Conservation (phyloP, 495 filamentous ascomycete species). For the Aspergillus wentii region DNA sequence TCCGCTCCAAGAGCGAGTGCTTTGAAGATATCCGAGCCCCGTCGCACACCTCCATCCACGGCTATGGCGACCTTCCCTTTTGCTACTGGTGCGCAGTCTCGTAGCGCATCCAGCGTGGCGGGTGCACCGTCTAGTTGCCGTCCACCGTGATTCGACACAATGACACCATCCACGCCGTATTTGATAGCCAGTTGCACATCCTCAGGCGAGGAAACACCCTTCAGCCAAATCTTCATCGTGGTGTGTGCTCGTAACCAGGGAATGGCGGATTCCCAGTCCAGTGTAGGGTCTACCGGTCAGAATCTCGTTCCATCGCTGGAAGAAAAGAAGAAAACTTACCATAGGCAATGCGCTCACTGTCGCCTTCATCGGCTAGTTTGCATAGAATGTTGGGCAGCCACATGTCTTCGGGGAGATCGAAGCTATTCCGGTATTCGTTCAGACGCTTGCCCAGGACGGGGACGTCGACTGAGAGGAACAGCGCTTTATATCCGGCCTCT, state of each 20-base stretch:
- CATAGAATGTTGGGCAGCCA: constrained; percentile 29
- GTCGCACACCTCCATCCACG: constrained; percentile 80
- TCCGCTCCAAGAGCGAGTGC: constrained; percentile 84
- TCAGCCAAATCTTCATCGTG: constrained; percentile 87
- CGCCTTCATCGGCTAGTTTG: constrained; percentile 17
- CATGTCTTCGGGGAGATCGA: constrained; percentile 32
- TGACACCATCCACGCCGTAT: constrained; percentile 73
- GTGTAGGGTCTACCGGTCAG: constrained; percentile 69
- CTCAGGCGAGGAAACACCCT: constrained; percentile 63
- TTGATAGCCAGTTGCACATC: constrained; percentile 79
- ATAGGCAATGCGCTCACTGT: constrained; percentile 25
- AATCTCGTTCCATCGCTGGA: constrained; percentile 1
- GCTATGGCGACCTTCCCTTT: constrained; percentile 75
- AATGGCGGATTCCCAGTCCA: constrained; percentile 78
- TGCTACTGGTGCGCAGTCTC: constrained; percentile 82
- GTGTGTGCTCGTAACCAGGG: constrained; percentile 84
- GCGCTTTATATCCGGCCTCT: constrained; percentile 77
- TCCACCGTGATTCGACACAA: constrained; percentile 91
- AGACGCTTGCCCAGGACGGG: constrained; percentile 68
- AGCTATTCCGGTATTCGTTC: constrained; percentile 42
- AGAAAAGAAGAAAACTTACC: constrained; percentile 12
- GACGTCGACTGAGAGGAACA: constrained; percentile 93
- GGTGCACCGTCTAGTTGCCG: constrained; percentile 85
- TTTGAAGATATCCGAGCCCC: constrained; percentile 91
- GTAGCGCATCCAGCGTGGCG: constrained; percentile 77